Conservation (phyloP, 805 yeast species). For the Yarrowia porcina region DNA sequence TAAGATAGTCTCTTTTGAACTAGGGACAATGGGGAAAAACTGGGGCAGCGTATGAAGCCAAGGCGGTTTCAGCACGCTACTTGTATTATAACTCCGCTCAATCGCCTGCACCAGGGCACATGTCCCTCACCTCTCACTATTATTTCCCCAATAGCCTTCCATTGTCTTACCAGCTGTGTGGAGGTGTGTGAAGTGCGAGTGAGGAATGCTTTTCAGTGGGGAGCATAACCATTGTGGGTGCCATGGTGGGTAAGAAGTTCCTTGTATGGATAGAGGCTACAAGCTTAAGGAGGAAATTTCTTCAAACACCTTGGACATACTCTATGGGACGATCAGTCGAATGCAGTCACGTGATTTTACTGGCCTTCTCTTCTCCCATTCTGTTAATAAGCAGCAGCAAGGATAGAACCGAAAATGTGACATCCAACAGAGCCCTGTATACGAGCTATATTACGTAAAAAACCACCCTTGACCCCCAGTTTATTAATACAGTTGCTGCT, state of each 20-base stretch:
- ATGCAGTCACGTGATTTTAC: background rate
- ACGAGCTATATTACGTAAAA: background rate
- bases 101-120: no score
- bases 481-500: background rate
- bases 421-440: background rate
- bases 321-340: background rate
- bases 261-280: no score
- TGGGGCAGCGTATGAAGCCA: background rate
- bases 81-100: background rate
- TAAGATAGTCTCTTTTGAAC: background rate
- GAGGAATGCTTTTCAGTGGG: no score
- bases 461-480: background rate
- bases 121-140: no score
- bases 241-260: no score
- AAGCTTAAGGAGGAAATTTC: no score
- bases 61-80: background rate
- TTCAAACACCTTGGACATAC: background rate
- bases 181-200: background rate
- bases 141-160: background rate
- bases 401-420: background rate
- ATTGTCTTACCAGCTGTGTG: background rate
- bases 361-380: background rate
- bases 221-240: no score
- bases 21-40: background rate
- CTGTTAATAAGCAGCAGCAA: background rate